Base-by-base conservation (phyloP, 352 stramenopile genomes). In the Pythium monospermum region DNA sequence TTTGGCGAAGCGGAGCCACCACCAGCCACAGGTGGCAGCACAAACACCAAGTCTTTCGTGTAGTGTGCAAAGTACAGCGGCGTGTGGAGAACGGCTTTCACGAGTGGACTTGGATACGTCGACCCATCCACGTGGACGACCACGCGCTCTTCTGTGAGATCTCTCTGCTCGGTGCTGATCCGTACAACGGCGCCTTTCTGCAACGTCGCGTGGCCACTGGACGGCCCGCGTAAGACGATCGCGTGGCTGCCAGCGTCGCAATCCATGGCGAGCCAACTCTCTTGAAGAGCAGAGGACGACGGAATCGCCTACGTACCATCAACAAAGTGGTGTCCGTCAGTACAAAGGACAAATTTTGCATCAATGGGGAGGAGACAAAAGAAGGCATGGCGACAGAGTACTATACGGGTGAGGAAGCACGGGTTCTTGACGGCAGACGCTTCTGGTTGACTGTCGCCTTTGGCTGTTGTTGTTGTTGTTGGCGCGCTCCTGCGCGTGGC, bases 351-450 rank as follows among this genome's bases (percentile, higher is more conserved):
- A 42, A 42, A 42, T 22, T 18, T 18, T 42, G 46, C 21, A 33
- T 37, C 8, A 31, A 3, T 33, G 30, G 8, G 30, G 13, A 35
- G 7, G 30, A 35, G 30, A 13, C 8, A 13, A 13, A 8, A 35
- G 30, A 35, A 13, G 13, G 13, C 13, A 35, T 35, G 30, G 13
- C 30, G 30, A 36, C 35, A 37, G 35, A 53, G 50, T 59, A 59
- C 52, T 59, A 53, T 59, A 59, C 52, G 52, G 43, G 47, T 42
- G 52, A 48, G 42, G 33, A 53, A 4, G 43, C 25, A 8, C 33
- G 23, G 8, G 38, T 19, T 2, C 12, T 38, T 25, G 41, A 35
- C 0, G 30, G 30, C 30, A 13, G 30, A 35, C 8, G n/a, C 13
- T 21, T 36, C 30, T 18, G 35, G 36, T 25, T 49, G 52, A n/a